A percentile compares a stretch with the other conserved stretches of the same genome.
Evolutionary conservation across 192 early-diverging fungal species (phyloP).

Genomic region (Backusella luteola): DNA sequence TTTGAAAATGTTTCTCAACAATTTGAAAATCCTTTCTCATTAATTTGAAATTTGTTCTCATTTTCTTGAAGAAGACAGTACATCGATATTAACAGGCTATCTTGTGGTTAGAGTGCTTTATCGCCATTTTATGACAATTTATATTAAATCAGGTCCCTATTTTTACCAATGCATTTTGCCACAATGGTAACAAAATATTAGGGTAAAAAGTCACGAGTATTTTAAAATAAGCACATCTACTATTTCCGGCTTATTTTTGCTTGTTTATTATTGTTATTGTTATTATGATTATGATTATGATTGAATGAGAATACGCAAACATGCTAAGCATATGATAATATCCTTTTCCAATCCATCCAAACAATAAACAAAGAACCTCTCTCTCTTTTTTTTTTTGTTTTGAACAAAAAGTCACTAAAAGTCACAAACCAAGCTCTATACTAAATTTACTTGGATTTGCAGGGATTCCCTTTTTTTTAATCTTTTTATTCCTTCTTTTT

Average conservation of each 20-base stretch:
- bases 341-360: neutral
- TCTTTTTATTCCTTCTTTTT: neutral
- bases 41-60: no score
- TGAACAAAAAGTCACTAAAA: neutral
- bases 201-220: no score
- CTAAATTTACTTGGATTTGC: neutral
- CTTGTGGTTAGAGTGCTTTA: neutral
- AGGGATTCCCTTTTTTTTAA: neutral
- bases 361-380: neutral
- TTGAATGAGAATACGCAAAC: neutral
- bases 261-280: neutral
- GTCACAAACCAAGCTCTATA: neutral
- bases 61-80: no score
- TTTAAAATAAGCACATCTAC: no score
- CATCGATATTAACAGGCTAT: neutral
- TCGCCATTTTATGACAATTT: neutral
- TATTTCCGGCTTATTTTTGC: neutral
- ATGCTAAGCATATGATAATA: neutral
- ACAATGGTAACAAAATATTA: no score
- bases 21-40: no score
- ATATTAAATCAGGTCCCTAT: neutral
- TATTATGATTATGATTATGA: no score
- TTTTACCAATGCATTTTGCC: no score
- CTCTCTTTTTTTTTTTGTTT: neutral
- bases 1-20: no score